Evolutionary conservation across 139 green algal genomes (phyloP).

Genomic region (Chlorella ohadii): DNA sequence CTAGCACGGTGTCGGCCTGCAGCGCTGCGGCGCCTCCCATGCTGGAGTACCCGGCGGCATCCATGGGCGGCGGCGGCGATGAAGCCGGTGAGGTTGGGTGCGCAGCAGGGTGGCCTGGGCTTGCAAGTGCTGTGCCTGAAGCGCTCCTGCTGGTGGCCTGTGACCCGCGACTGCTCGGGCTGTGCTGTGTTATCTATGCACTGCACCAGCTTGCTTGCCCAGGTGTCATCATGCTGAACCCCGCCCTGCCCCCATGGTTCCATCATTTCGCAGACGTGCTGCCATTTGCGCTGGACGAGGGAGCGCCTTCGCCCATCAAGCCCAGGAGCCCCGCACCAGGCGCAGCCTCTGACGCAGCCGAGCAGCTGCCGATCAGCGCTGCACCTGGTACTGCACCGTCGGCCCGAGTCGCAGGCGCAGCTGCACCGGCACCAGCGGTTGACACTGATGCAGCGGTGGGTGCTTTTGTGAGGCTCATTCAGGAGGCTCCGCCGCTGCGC

Average conservation of each 20-base stretch:
- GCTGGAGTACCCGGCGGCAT: conserved; percentile 1
- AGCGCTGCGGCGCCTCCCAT: not conserved
- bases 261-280: conserved; percentile 38
- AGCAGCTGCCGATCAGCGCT: not conserved
- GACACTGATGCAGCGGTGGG: conserved; percentile 67
- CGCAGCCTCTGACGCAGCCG: not conserved
- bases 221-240: not conserved
- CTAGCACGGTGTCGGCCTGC: not conserved
- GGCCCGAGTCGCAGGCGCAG: not conserved
- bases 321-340: not conserved
- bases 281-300: conserved; percentile 59
- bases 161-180: not conserved
- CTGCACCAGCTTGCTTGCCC: too few species aligned
- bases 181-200: too few species aligned
- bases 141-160: not conserved
- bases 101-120: too few species aligned
- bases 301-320: not conserved
- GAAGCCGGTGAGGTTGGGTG: not conserved
- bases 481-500: conserved; percentile 60
- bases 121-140: too few species aligned
- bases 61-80: conserved; percentile 8
- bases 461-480: conserved; percentile 46
- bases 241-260: not conserved
- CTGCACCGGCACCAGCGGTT: conserved; percentile 25
- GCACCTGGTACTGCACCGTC: not conserved